Evolutionary conservation across 192 early-diverging fungal genomes (phyloP).

Genomic region (Coemansia sp.): DNA sequence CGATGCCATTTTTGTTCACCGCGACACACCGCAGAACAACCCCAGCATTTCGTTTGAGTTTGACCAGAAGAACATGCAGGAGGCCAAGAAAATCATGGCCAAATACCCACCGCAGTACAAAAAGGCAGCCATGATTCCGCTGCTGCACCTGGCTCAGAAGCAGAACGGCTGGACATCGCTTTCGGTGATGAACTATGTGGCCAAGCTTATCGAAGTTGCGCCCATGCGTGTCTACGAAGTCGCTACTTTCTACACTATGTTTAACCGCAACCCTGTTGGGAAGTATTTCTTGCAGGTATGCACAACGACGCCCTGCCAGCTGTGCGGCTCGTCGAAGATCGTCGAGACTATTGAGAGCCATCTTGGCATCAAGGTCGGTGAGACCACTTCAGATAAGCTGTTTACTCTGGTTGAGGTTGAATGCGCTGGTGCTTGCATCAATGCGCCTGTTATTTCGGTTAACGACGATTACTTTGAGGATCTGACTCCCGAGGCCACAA

Average conservation of each 20-base stretch:
- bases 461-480: constrained; percentile 99
- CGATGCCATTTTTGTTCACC: constrained; percentile 62
- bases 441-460: constrained; percentile 95
- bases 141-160: constrained; percentile 93
- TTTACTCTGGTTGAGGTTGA: constrained; percentile 99
- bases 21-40: constrained; percentile 83
- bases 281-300: constrained; percentile 99
- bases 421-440: constrained; percentile 98
- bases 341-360: constrained; percentile 84
- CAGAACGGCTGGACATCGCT: constrained; percentile 94
- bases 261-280: constrained; percentile 96
- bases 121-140: constrained; percentile 94
- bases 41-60: constrained; percentile 85
- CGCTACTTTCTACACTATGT: constrained; percentile 99
- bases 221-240: constrained; percentile 99
- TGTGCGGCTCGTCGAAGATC: constrained; percentile 92
- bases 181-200: constrained; percentile 96
- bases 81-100: constrained; percentile 83
- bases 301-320: constrained; percentile 97
- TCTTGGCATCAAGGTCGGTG: constrained; percentile 89
- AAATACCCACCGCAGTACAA: constrained; percentile 99
- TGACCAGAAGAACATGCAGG: constrained; percentile 71
- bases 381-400: constrained; percentile 90
- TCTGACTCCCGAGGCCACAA: constrained; percentile 87
- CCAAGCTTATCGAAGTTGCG: constrained; percentile 89